Evolutionary conservation across 495 filamentous ascomycete species (phyloP).

Genomic region (Pyronema domesticum): DNA sequence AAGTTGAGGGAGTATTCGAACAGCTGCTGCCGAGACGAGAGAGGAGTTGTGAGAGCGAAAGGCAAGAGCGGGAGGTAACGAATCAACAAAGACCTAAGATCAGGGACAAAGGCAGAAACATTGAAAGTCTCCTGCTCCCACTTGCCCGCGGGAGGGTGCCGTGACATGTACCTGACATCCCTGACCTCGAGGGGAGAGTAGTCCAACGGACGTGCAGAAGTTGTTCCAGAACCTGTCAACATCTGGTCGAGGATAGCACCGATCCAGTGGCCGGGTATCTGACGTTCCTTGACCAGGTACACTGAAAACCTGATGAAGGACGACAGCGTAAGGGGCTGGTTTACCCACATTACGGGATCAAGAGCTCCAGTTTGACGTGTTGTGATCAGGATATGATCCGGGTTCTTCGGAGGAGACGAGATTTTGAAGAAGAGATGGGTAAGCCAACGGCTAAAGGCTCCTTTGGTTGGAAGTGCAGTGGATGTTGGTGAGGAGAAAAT

Average conservation of each 20-base stretch:
- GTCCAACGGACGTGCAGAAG: background rate
- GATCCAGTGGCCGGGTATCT: background rate
- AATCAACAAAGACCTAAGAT: background rate
- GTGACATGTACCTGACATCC: background rate
- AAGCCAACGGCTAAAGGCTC: slow-evolving; percentile 23
- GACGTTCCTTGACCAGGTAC: background rate
- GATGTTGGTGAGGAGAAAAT: background rate
- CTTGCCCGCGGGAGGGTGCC: too few species aligned
- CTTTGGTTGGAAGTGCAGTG: background rate
- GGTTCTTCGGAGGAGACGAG: slow-evolving; percentile 14
- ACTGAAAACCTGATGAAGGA: background rate
- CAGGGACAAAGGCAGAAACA: background rate
- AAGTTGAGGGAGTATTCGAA: background rate
- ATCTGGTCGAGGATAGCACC: background rate
- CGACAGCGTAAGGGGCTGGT: background rate
- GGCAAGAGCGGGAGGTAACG: background rate
- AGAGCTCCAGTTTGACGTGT: too few species aligned
- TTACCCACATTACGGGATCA: background rate
- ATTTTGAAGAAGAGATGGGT: slow-evolving; percentile 26
- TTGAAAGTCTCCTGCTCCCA: background rate
- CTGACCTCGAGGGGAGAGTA: background rate
- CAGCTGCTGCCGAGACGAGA: background rate
- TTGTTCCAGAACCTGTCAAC: background rate
- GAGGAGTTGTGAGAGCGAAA: background rate
- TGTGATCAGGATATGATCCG: too few species aligned